Base-by-base conservation (phyloP, 1,284 basidiomycete genomes). In the Flammula alnicola region DNA sequence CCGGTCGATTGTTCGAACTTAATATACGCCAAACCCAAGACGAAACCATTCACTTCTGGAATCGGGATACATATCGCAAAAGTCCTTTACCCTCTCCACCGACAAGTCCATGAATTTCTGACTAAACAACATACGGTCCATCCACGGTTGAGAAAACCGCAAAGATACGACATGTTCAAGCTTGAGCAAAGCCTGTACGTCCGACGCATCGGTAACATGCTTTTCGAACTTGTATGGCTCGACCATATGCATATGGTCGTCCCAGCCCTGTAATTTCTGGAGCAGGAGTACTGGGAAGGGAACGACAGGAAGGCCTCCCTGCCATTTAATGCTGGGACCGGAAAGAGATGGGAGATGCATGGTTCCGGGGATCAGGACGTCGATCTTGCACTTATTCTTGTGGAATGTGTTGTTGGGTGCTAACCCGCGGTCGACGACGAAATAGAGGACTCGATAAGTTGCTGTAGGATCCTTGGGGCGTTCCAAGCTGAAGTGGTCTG, bases 201-300 rank as follows among this genome's bases (percentile, higher is more conserved):
- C 56, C 20, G 45, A 37, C 9, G 53, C 56, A 39, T 58, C 56
- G 9, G 36, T 47, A 6, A 37, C 22, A 22, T 52, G 50, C 38
- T 58, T 58, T 16, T 44, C 41, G 20, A 36, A 56, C 32, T 67
- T 63, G 17, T 58, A 55, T 14, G 44, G 47, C 35, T 65, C 64
- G 1, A 36, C 42, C 37, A 63, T 57, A 14, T 51, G 45, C 7
- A 57, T 46, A 41, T 66, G 66, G 44, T 69, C 64, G 23, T 67
- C 63, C 67, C 67, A 69, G 8, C 54, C 64, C 48, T 68, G 66
- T 3, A 67, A 51, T 40, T 68, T 68, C 36, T 68, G 67, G 16
- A 68, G 57, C 4, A 69, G 58, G 5, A 67, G 60, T 10, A 67
- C 52, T 0, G 55, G 41, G 32, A 64, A 67, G 1, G 66, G 67